These are phyloP conservation scores for Colletotrichum sp. DNA, from an alignment of 2,329 filamentous ascomycete genomes.

Conservation along the genomic window DNA sequence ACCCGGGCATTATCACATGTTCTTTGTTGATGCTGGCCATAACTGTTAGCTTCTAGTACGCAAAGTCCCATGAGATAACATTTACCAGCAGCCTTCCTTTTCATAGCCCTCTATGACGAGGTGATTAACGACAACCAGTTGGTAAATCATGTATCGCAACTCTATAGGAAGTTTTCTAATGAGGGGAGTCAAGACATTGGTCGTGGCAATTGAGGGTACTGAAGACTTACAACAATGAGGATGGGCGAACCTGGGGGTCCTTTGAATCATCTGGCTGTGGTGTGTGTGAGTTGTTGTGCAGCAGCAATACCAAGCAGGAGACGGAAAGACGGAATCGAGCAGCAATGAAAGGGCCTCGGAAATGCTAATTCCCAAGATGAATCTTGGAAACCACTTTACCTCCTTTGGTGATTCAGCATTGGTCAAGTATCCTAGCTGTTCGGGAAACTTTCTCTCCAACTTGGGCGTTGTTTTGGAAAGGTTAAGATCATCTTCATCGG, in stretches of 20 bases:
- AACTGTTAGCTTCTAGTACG: neutral
- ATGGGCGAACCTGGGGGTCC: neutral
- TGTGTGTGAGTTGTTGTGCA: neutral
- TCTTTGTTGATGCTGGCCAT: neutral
- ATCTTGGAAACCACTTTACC: neutral
- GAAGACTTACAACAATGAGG: neutral
- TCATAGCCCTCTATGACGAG: neutral
- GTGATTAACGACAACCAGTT: neutral
- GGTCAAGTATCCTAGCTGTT: neutral
- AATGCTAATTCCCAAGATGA: neutral
- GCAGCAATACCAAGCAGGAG: neutral
- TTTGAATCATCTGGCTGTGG: neutral
- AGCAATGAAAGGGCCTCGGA: rapidly evolving
- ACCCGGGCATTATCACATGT: neutral
- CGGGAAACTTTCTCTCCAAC: rapidly evolving
- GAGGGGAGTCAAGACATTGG: neutral
- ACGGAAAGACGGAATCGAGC: neutral
- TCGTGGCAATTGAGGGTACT: rapidly evolving
- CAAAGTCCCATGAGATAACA: neutral
- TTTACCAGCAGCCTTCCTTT: neutral
- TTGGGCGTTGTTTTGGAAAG: rapidly evolving
- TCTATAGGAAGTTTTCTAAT: neutral
- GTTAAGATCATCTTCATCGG: neutral
- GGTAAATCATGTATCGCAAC: neutral
- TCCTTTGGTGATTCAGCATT: neutral